These are phyloP conservation scores for Phytophthora tubulina DNA, from an alignment of 352 stramenopile species.

Conservation along the genomic window DNA sequence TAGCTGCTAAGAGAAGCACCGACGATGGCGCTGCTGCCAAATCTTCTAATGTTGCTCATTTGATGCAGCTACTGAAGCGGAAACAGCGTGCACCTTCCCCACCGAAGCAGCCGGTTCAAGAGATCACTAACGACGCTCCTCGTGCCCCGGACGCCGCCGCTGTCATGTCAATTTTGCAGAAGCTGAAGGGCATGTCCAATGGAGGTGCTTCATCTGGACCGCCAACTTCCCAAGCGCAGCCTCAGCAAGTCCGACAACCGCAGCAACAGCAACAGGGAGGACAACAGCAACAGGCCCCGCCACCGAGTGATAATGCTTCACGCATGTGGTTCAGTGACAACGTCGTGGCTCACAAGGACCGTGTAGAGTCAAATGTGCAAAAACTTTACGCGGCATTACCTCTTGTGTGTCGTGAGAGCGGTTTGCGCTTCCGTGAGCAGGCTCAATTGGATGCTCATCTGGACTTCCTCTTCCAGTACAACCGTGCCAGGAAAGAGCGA, in stretches of 20 bases:
- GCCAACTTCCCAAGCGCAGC: slow-evolving; percentile 21
- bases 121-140: slow-evolving; percentile 73
- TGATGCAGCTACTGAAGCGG: slow-evolving; percentile 85
- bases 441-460: slow-evolving; percentile 81
- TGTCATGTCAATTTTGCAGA: slow-evolving; percentile 90
- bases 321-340: slow-evolving; percentile 90
- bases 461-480: slow-evolving; percentile 91
- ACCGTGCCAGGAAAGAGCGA: slow-evolving; percentile 82
- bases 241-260: slow-evolving; percentile 23
- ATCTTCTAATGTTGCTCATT: slow-evolving; percentile 80
- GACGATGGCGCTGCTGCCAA: slow-evolving; percentile 43
- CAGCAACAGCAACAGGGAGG: slow-evolving; percentile 27
- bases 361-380: slow-evolving; percentile 87
- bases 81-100: slow-evolving; percentile 56
- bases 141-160: slow-evolving; percentile 67
- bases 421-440: slow-evolving; percentile 83
- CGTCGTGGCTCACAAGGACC: slow-evolving; percentile 83
- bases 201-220: slow-evolving; percentile 18
- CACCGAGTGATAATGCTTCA: slow-evolving; percentile 56
- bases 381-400: slow-evolving; percentile 87
- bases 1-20: slow-evolving; percentile 24
- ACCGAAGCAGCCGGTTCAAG: slow-evolving; percentile 38
- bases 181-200: slow-evolving; percentile 72
- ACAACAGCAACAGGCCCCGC: slow-evolving; percentile 22
- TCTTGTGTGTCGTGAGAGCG: slow-evolving; percentile 84